Conservation (phyloP, 2,329 filamentous ascomycete genomes). For the Phialophora tarda region DNA sequence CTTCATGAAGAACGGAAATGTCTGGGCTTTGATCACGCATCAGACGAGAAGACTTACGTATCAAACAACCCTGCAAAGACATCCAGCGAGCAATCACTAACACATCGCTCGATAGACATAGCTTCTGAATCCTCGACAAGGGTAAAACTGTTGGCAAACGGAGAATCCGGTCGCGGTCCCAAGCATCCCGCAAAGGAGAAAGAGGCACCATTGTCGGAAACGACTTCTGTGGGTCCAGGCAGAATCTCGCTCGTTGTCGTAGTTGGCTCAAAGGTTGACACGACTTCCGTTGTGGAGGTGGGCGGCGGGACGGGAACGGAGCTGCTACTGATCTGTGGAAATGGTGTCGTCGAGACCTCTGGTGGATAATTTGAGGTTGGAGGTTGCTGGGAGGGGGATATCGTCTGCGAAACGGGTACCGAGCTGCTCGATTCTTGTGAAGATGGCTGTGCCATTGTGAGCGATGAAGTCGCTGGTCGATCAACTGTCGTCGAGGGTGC, state of each 20-base stretch:
- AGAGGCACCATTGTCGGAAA: conserved; percentile 5
- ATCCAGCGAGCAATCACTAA: conserved; percentile 18
- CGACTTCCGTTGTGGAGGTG: background rate
- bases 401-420: background rate
- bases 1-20: background rate
- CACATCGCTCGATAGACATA: conserved; percentile 34
- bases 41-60: conserved; percentile 21
- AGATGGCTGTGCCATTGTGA: background rate
- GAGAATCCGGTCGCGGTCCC: conserved; percentile 23
- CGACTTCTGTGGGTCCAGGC: conserved; percentile 22
- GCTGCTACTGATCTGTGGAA: background rate
- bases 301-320: background rate
- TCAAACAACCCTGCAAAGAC: conserved; percentile 26
- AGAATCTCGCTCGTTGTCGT: conserved; percentile 10
- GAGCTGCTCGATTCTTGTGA: background rate
- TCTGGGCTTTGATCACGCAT: background rate
- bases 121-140: conserved; percentile 24
- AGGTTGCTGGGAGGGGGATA: background rate
- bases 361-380: background rate
- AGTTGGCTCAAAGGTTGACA: background rate
- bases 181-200: conserved; percentile 35
- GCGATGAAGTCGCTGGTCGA: background rate
- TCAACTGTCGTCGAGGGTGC: background rate
- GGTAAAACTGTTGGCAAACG: conserved; percentile 27
- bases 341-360: background rate